phyloP scores from a whole-genome alignment of 73 alveolate species.

The Paramecium octaurelia region DNA sequence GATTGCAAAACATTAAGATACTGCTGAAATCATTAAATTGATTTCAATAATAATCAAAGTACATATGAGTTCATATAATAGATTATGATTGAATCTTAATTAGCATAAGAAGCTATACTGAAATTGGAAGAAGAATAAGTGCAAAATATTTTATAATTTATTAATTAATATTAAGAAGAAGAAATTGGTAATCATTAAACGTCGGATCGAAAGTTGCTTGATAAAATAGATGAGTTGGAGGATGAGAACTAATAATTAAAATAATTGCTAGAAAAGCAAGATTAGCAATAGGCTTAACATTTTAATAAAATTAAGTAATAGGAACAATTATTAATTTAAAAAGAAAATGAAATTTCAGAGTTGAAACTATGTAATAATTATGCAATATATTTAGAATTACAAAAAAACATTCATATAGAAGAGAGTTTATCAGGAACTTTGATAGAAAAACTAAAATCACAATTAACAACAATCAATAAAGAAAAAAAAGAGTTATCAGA shows the following conservation, averaged over 20 bases:
- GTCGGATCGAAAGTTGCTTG: neutral
- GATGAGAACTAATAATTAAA: neutral
- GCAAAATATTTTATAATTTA: neutral
- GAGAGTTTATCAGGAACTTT: neutral
- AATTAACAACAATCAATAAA: neutral
- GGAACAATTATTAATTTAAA: neutral
- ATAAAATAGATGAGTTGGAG: neutral
- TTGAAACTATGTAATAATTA: neutral
- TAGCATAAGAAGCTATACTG: neutral
- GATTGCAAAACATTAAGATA: neutral
- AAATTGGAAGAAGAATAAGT: conserved; percentile 10
- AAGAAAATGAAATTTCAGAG: neutral
- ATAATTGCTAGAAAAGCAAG: neutral
- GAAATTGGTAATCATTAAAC: neutral
- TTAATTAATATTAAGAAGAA: neutral
- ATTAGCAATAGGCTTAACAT: neutral
- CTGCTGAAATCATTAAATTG: neutral
- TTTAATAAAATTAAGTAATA: neutral
- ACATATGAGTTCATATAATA: neutral
- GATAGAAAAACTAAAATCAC: neutral
- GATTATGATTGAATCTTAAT: neutral
- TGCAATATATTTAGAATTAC: neutral
- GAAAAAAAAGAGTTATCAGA: neutral
- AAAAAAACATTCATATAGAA: neutral
- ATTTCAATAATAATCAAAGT: neutral